These are phyloP conservation scores for Huntiella abstrusa DNA, from an alignment of 2,329 filamentous ascomycete genomes.

Conservation along the genomic window DNA sequence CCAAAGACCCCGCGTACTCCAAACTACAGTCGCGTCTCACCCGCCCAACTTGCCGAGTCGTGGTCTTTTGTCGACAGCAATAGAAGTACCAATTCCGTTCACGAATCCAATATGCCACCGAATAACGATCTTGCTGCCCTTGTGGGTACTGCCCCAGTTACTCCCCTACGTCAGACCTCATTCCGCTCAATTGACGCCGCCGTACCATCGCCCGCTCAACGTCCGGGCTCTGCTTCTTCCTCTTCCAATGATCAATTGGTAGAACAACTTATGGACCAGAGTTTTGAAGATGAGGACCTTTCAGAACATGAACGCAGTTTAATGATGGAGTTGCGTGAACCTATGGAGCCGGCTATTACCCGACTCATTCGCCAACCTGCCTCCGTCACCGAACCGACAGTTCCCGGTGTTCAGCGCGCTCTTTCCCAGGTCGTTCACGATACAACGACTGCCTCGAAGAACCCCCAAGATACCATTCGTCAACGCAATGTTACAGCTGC, in stretches of 20 bases:
- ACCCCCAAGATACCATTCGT: background rate
- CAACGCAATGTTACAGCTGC: background rate
- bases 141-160: background rate
- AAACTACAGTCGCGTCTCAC: slow-evolving; percentile 1
- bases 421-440: background rate
- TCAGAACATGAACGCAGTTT: background rate
- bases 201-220: background rate
- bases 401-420: background rate
- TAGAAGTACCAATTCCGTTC: too few species aligned
- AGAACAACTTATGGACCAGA: too few species aligned
- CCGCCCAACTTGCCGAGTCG: slow-evolving; percentile 26
- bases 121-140: too few species aligned
- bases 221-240: background rate
- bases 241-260: background rate
- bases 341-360: slow-evolving; percentile 4
- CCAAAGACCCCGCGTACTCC: slow-evolving; percentile 1
- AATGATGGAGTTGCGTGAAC: slow-evolving; percentile 14
- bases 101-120: too few species aligned
- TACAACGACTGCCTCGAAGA: background rate
- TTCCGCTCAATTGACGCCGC: slow-evolving; percentile 18
- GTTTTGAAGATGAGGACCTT: background rate
- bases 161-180: slow-evolving; percentile 17
- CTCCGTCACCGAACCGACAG: background rate
- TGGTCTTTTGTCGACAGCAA: slow-evolving; percentile 44
- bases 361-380: background rate